These are phyloP conservation scores for Hyaloscypha hepaticicola DNA, from an alignment of 495 filamentous ascomycete species.

Conservation along the genomic window DNA sequence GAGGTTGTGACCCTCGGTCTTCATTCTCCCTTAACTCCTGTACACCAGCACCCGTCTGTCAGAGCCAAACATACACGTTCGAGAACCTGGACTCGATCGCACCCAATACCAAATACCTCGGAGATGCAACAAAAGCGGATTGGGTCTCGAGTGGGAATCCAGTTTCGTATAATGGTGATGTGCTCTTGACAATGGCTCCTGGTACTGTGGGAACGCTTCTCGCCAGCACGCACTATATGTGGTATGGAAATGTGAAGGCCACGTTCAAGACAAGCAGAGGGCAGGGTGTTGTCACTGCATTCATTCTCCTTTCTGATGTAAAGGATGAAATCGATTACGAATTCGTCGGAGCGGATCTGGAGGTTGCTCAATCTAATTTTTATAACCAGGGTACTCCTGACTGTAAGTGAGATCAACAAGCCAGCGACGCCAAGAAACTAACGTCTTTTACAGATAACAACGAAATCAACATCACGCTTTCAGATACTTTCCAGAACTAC, in stretches of 20 bases:
- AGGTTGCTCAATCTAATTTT: constrained; percentile 85
- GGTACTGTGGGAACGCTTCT: constrained; percentile 84
- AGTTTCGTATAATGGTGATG: constrained; percentile 55
- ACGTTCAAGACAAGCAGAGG: constrained; percentile 84
- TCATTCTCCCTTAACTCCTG: constrained; percentile 83
- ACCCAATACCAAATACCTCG: constrained; percentile 77
- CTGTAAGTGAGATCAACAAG: constrained; percentile 60
- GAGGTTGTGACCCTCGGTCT: constrained; percentile 85
- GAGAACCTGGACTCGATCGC: constrained; percentile 64
- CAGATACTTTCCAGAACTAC: constrained; percentile 73
- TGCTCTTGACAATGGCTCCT: constrained; percentile 84
- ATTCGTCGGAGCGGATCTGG: constrained; percentile 80
- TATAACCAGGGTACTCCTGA: constrained; percentile 94
- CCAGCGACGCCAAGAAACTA: neutral
- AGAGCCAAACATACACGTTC: constrained; percentile 69
- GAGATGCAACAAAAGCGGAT: constrained; percentile 71
- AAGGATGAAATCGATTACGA: constrained; percentile 99
- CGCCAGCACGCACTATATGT: constrained; percentile 85
- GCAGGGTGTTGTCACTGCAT: constrained; percentile 87
- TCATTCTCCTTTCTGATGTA: constrained; percentile 90
- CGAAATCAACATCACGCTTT: constrained; percentile 62
- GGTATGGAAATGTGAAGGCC: constrained; percentile 92
- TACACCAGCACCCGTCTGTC: constrained; percentile 79
- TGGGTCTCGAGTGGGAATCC: constrained; percentile 87
- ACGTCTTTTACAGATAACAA: constrained; percentile 62